Conservation (phyloP, 2,329 filamentous ascomycete species). For the Penicillium olsonii region DNA sequence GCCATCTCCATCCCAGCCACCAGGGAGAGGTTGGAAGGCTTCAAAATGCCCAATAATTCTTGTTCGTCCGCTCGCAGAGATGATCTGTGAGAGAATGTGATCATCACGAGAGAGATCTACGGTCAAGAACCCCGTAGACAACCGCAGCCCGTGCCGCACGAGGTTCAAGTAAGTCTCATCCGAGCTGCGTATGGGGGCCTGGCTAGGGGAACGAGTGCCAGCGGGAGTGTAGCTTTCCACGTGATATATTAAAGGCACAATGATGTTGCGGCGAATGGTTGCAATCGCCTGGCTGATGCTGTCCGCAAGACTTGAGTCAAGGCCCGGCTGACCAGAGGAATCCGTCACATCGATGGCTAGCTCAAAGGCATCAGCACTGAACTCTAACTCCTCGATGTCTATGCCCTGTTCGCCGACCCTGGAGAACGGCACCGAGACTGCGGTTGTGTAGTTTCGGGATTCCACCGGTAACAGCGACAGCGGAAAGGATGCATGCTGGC, state of each 20-base stretch:
- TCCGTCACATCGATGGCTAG: conserved; percentile 52
- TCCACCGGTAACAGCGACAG: conserved; percentile 63
- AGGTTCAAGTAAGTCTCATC: conserved; percentile 56
- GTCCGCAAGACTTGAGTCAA: conserved; percentile 43
- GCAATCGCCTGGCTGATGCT: conserved; percentile 62
- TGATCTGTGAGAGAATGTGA: conserved; percentile 52
- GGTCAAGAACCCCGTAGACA: conserved; percentile 64
- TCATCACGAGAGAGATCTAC: conserved; percentile 63
- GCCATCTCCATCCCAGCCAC: conserved; percentile 58
- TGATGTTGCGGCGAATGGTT: conserved; percentile 62
- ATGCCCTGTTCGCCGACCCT: conserved; percentile 56
- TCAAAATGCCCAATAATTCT: conserved; percentile 64
- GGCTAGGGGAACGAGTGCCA: conserved; percentile 26
- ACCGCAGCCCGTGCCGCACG: conserved; percentile 60
- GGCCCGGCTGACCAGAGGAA: conserved; percentile 31
- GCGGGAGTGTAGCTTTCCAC: conserved; percentile 37
- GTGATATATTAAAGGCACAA: conserved; percentile 61
- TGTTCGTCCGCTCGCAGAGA: conserved; percentile 55
- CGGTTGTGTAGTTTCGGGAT: conserved; percentile 66
- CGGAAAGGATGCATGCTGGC: conserved; percentile 55
- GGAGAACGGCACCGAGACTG: conserved; percentile 62
- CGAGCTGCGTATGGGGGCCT: conserved; percentile 25
- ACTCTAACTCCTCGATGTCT: conserved; percentile 66
- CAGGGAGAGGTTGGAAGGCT: conserved; percentile 41
- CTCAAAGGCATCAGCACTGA: conserved; percentile 69